These are phyloP conservation scores for Psilocybe azurescens DNA, from an alignment of 768 basidiomycete species.

Conservation along the genomic window DNA sequence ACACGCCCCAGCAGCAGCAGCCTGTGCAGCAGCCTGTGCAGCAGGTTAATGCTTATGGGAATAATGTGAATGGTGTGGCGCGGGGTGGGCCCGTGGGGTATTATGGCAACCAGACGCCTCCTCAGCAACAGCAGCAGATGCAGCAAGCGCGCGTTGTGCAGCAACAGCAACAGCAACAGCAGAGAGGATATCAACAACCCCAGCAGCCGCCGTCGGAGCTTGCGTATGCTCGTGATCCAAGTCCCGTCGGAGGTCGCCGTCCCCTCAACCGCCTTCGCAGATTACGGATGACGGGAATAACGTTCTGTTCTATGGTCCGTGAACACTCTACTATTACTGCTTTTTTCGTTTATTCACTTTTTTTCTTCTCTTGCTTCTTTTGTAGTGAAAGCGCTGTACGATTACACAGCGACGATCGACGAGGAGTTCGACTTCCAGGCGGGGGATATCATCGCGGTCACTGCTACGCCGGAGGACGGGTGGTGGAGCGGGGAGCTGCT, in stretches of 20 bases:
- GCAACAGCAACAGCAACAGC: constrained; percentile 31
- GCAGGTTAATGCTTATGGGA: constrained; percentile 24
- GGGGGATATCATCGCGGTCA: constrained; percentile 96
- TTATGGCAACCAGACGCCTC: constrained; percentile 34
- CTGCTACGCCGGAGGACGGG: constrained; percentile 91
- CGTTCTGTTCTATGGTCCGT: constrained; percentile 89
- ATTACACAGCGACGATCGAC: constrained; percentile 82
- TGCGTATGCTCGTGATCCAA: constrained; percentile 45
- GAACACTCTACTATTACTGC: not conserved
- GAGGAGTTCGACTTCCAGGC: constrained; percentile 97
- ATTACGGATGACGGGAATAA: constrained; percentile 83
- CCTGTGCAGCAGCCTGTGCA: constrained; percentile 18
- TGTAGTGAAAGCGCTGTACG: constrained; percentile 87
- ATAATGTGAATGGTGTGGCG: constrained; percentile 31
- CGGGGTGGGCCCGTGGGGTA: constrained; percentile 33
- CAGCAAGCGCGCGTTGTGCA: constrained; percentile 29
- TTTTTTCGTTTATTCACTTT: constrained; percentile 1
- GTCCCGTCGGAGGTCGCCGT: constrained; percentile 52
- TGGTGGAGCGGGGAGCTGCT: constrained; percentile 96
- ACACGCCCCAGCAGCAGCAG: constrained; percentile 24
- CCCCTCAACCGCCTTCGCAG: constrained; percentile 45
- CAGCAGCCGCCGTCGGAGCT: constrained; percentile 36
- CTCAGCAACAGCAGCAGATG: constrained; percentile 31
- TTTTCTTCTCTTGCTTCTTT: not conserved
- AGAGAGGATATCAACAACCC: constrained; percentile 34